Evolutionary conservation across 1,284 basidiomycete genomes (phyloP).

Genomic region (Mycena citricolor): DNA sequence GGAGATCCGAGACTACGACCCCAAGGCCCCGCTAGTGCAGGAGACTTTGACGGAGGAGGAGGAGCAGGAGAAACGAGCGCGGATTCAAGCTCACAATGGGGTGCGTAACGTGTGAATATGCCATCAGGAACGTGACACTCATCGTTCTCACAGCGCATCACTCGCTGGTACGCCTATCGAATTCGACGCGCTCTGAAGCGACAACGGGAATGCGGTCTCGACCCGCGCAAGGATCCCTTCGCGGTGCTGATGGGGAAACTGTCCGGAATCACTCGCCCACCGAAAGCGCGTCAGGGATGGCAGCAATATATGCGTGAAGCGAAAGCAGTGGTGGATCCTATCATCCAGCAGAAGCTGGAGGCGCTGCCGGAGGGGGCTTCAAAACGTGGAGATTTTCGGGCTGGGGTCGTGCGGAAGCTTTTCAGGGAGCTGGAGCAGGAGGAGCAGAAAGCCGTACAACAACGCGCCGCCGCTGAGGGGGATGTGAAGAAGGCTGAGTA

Average conservation of each 20-base stretch:
- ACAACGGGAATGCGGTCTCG: neutral
- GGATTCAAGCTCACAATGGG: neutral
- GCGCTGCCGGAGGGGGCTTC: no score
- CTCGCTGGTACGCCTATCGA: constrained; percentile 12
- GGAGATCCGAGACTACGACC: neutral
- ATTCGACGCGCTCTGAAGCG: neutral
- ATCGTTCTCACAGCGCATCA: constrained; percentile 3
- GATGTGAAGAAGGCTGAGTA: neutral
- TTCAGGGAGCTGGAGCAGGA: neutral
- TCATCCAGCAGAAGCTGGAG: no score
- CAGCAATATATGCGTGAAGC: constrained; percentile 13
- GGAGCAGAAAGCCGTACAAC: neutral
- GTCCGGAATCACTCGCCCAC: neutral
- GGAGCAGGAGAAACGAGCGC: neutral
- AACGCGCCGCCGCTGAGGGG: neutral
- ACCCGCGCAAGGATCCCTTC: neutral
- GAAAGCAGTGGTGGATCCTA: neutral
- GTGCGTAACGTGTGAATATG: neutral
- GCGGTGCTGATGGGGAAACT: neutral
- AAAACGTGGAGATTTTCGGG: no score
- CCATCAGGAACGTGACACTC: neutral
- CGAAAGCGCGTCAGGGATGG: constrained; percentile 7
- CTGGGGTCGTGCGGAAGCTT: neutral
- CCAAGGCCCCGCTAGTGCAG: neutral
- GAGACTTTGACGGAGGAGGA: neutral